A percentile compares a stretch with the other conserved stretches of the same genome.
phyloP scores from a whole-genome alignment of 139 green algal genomes.

The Auxenochlorella pyrenoidosa region DNA sequence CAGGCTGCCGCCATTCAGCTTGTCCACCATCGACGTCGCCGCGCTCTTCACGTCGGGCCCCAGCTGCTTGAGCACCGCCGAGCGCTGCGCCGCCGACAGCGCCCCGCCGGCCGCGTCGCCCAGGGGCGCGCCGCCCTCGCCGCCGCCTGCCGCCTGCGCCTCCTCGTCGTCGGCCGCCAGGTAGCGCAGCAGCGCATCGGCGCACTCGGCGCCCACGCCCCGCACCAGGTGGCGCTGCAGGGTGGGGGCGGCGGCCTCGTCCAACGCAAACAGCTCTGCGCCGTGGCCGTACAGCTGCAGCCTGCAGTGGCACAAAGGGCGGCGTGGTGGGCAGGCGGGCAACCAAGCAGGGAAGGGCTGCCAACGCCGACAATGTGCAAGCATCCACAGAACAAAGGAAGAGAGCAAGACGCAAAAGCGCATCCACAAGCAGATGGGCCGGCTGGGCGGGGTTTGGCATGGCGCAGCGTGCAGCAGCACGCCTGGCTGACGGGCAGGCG shows the following conservation, averaged over 20 bases:
- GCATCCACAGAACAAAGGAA: too few species aligned
- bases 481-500: too few species aligned
- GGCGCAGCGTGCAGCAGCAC: not conserved
- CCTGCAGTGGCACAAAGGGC: not conserved
- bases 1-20: conserved; percentile 31
- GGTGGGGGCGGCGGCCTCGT: conserved; percentile 47
- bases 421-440: too few species aligned
- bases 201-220: conserved; percentile 52
- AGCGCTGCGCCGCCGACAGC: conserved; percentile 49
- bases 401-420: too few species aligned
- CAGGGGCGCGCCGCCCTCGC: not conserved
- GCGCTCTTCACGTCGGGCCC: conserved; percentile 44
- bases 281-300: conserved; percentile 75
- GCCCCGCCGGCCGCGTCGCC: conserved; percentile 6
- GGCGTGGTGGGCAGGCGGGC: not conserved
- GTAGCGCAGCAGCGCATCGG: conserved; percentile 73
- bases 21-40: conserved; percentile 34
- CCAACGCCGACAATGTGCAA: too few species aligned
- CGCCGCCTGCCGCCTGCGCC: not conserved
- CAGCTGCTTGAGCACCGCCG: conserved; percentile 43
- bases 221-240: conserved; percentile 77
- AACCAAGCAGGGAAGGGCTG: not conserved
- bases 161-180: conserved; percentile 32
- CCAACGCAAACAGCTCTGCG: conserved; percentile 55
- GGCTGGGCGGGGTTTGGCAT: too few species aligned